A percentile compares a stretch with the other conserved stretches of the same genome.
These are phyloP conservation scores for Apophysomyces variabilis DNA, from an alignment of 371 early-diverging fungal genomes.

Conservation along the genomic window DNA sequence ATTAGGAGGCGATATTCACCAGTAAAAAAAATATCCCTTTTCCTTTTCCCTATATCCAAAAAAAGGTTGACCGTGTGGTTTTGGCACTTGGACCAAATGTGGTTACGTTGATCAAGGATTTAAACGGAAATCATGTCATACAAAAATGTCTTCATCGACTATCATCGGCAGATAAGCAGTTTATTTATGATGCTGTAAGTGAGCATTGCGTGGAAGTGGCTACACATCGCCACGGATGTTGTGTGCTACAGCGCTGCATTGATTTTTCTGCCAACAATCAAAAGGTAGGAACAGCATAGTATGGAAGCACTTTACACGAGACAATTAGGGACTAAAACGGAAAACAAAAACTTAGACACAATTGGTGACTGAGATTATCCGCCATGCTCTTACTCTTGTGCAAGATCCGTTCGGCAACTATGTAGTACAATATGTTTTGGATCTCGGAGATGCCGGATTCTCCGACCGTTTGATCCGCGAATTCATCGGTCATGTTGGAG, in stretches of 20 bases:
- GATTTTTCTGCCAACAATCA: constrained; percentile 81
- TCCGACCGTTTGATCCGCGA: constrained; percentile 74
- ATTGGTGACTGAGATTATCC: constrained; percentile 77
- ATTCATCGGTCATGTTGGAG: constrained; percentile 78
- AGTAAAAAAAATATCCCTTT: not conserved
- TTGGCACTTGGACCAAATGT: constrained; percentile 77
- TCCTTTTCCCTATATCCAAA: not conserved
- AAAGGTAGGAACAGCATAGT: constrained; percentile 42
- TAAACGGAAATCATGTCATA: constrained; percentile 98
- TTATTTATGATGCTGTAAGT: constrained; percentile 89
- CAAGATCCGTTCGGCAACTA: constrained; percentile 98
- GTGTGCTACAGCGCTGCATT: constrained; percentile 96
- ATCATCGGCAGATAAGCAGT: constrained; percentile 77
- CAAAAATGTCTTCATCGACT: constrained; percentile 93
- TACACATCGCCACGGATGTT: constrained; percentile 97
- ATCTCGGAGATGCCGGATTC: constrained; percentile 70
- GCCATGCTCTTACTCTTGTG: constrained; percentile 80
- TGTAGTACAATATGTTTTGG: constrained; percentile 96
- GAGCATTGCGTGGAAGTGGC: constrained; percentile 86
- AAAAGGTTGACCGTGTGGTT: not conserved
- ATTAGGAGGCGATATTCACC: not conserved
- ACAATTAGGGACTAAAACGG: not conserved
- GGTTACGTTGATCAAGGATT: constrained; percentile 89
- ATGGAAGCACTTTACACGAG: not conserved
- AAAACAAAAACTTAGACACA: constrained; percentile 39